These are phyloP conservation scores for Protomyces macrosporus DNA, from an alignment of 1,139 yeast genomes.

Conservation along the genomic window DNA sequence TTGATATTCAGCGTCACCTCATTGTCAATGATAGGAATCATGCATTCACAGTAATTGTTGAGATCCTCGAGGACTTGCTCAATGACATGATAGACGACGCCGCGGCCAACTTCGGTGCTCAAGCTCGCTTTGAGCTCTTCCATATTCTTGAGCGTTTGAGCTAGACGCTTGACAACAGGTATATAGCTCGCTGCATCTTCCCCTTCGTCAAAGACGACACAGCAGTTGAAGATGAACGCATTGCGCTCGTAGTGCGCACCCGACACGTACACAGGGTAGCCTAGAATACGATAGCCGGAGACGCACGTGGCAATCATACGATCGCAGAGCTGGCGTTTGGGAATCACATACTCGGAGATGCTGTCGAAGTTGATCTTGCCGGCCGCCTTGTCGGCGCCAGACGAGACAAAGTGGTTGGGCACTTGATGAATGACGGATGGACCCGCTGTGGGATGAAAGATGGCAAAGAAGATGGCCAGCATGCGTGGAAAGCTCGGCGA, in stretches of 20 bases:
- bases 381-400: slow-evolving; percentile 44
- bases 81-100: slow-evolving; percentile 58
- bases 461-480: slow-evolving; percentile 78
- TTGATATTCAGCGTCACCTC: slow-evolving; percentile 90
- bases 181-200: slow-evolving; percentile 83
- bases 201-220: slow-evolving; percentile 80
- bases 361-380: slow-evolving; percentile 65
- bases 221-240: slow-evolving; percentile 85
- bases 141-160: slow-evolving; percentile 79
- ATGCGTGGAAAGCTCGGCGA: slow-evolving; percentile 52
- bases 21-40: slow-evolving; percentile 75
- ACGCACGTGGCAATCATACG: slow-evolving; percentile 68
- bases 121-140: slow-evolving; percentile 82
- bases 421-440: slow-evolving; percentile 91
- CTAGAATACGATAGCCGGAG: slow-evolving; percentile 65
- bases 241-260: slow-evolving; percentile 77
- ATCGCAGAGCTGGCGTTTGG: slow-evolving; percentile 87
- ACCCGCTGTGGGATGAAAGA: slow-evolving; percentile 93
- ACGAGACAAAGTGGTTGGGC: slow-evolving; percentile 57
- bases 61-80: slow-evolving; percentile 89
- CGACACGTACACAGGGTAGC: slow-evolving; percentile 84
- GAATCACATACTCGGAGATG: slow-evolving; percentile 83
- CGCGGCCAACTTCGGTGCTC: slow-evolving; percentile 43
- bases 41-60: slow-evolving; percentile 90
- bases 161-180: slow-evolving; percentile 74